These are phyloP conservation scores for Pontederia crassipes DNA, from an alignment of 176 grass and related monocot genomes.

Conservation along the genomic window DNA sequence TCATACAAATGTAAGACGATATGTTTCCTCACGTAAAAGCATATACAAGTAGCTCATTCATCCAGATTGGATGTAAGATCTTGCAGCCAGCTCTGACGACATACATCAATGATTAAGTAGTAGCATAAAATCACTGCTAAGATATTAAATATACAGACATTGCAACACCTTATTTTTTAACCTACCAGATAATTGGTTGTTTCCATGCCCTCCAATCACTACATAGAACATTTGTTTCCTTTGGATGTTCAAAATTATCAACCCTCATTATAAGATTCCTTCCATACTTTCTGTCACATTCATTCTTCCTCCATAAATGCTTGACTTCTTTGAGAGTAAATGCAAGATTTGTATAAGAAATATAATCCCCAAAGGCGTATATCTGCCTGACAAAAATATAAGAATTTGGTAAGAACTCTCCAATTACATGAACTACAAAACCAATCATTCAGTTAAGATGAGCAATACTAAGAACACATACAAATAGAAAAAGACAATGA, in stretches of 20 bases:
- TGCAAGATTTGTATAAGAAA: slow-evolving; percentile 72
- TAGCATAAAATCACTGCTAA: not conserved
- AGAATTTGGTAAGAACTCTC: slow-evolving; percentile 1
- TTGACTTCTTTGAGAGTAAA: slow-evolving; percentile 78
- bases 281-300: slow-evolving; percentile 41
- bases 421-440: not conserved
- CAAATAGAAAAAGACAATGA: not conserved
- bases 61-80: no score
- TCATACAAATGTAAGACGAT: no score
- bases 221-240: slow-evolving; percentile 75
- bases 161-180: slow-evolving; percentile 9
- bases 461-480: not conserved
- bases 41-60: no score
- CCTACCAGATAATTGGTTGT: slow-evolving; percentile 83
- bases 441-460: not conserved
- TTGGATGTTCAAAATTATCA: slow-evolving; percentile 73
- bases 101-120: not conserved
- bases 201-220: slow-evolving; percentile 79
- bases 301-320: slow-evolving; percentile 93
- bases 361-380: slow-evolving; percentile 74
- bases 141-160: not conserved
- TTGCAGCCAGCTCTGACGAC: no score
- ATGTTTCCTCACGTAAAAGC: no score
- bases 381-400: slow-evolving; percentile 36
- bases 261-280: slow-evolving; percentile 63